Percentiles rank a stretch among this genome's conserved stretches.
Evolutionary conservation across 345 rosid genomes (phyloP).

Genomic region (Bruguiera sexangula): DNA sequence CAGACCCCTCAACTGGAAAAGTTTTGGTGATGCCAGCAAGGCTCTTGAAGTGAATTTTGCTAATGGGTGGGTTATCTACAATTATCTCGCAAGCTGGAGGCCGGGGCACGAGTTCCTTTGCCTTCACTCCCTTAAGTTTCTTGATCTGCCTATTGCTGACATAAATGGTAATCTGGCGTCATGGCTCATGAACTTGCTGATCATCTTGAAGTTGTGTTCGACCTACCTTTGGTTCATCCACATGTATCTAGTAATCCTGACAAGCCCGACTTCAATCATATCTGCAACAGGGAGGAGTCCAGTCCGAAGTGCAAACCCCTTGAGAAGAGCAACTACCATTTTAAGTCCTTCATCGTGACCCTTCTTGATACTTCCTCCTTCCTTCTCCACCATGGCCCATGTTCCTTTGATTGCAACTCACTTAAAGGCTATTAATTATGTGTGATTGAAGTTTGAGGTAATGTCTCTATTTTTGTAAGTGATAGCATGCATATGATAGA

Average conservation of each 20-base stretch:
- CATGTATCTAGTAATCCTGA: slow-evolving; percentile 42
- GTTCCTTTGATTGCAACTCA: not conserved
- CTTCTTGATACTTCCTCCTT: slow-evolving; percentile 37
- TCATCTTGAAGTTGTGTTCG: slow-evolving; percentile 49
- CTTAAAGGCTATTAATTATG: slow-evolving; percentile 2
- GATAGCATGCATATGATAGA: slow-evolving; percentile 15
- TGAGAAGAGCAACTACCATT: slow-evolving; percentile 35
- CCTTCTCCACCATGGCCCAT: slow-evolving; percentile 42
- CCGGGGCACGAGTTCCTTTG: slow-evolving; percentile 57
- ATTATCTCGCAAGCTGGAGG: slow-evolving; percentile 41
- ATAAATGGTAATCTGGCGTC: slow-evolving; percentile 38
- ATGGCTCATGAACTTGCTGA: slow-evolving; percentile 49
- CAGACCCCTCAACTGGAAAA: slow-evolving; percentile 56
- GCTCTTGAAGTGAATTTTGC: slow-evolving; percentile 55
- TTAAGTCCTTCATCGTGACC: slow-evolving; percentile 45
- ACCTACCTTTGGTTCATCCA: slow-evolving; percentile 56
- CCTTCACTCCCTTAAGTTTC: slow-evolving; percentile 63
- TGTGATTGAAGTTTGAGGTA: not conserved
- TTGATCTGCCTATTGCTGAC: slow-evolving; percentile 38
- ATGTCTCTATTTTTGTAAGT: slow-evolving; percentile 21
- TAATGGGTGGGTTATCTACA: slow-evolving; percentile 40
- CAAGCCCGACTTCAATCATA: slow-evolving; percentile 51
- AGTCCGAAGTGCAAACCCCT: slow-evolving; percentile 48
- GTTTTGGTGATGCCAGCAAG: slow-evolving; percentile 52
- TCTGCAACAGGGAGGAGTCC: slow-evolving; percentile 55